Evolutionary conservation across 1,284 basidiomycete genomes (phyloP), one percentile per base, ranked within the genome.

Genomic region (Exsudoporus floridanus): DNA sequence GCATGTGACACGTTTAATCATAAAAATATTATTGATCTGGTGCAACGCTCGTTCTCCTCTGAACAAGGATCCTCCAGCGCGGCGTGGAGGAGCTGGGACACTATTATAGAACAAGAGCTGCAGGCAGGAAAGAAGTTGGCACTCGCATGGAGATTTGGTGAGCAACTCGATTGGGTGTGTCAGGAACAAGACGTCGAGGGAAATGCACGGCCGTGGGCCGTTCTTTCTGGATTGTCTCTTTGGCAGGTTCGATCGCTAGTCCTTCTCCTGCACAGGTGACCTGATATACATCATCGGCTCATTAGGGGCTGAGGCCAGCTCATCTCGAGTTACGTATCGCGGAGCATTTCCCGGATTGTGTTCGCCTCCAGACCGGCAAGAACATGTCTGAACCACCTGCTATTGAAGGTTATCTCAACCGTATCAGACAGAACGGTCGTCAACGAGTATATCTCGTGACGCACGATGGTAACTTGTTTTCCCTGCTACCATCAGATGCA

Each of bases 81-180:
- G 14, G 42, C 33, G 21, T 55, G 52, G 25, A 50, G 76, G 9
- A 82, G 86, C 49, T 92, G 86, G 81, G 75, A 82, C 34, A 67
- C 73, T 47, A 64, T 88, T n/a, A 74, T 90, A 47, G 79, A 83
- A 55, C 68, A 70, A 18, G 75, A 82, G 38, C 61, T 84, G 4
- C 66, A 63, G 23, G 71, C 75, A 37, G 90, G 90, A 18, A 75
- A 79, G 50, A 70, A 72, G n/a, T 71, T 93, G 37, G 81, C 85
- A 63, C 76, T 94, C 18, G 88, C 86, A 38, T 94, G 92, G 92
- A 77, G 89, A 27, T 70, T 77, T 45, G 84, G 80, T 40, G 81
- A 81, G 1, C 81, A 81, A 57, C 67, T 93, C 42, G 90, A 94
- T 65, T 94, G 92, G 92, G 76, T 92, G 35, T 86, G 84, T 81